Conservation (phyloP, 352 stramenopile species). For the Phytophthora tubulina region DNA sequence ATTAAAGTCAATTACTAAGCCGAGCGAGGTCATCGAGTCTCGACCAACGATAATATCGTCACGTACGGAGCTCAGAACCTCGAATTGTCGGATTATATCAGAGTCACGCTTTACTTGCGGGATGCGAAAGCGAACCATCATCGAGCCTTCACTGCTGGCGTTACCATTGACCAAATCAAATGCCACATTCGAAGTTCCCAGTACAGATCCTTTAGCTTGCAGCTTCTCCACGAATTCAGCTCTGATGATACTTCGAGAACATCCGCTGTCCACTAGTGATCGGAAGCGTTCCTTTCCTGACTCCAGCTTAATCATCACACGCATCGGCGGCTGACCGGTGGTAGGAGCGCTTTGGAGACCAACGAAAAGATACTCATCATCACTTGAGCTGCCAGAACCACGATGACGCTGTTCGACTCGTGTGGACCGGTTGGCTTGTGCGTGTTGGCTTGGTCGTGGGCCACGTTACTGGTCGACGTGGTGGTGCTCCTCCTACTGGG, state of each 20-base stretch:
- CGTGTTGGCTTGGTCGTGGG: background rate
- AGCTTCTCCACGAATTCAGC: background rate
- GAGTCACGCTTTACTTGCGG: conserved; percentile 14
- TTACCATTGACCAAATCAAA: conserved; percentile 12
- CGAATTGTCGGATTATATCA: conserved; percentile 14
- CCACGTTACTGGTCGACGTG: conserved; percentile 2
- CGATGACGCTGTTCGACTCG: background rate
- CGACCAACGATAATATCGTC: conserved; percentile 3
- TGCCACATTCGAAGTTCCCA: background rate
- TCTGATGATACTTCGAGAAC: conserved; percentile 3
- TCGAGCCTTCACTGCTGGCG: background rate
- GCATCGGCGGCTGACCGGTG: background rate
- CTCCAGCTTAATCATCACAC: conserved; percentile 15
- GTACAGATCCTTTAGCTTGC: background rate
- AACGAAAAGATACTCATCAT: conserved; percentile 23
- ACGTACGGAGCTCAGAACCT: background rate
- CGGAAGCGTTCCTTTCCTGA: conserved; percentile 5
- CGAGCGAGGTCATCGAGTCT: conserved; percentile 2
- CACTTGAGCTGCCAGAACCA: background rate
- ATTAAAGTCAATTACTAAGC: conserved; percentile 14
- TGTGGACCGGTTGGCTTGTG: no score
- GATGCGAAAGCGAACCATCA: conserved; percentile 1
- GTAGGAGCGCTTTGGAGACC: background rate
- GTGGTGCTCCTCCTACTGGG: conserved; percentile 9
- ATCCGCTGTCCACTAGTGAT: conserved; percentile 16